These are phyloP conservation scores for Sicyos baderoa DNA, from an alignment of 306 rosid genomes.

Conservation along the genomic window DNA sequence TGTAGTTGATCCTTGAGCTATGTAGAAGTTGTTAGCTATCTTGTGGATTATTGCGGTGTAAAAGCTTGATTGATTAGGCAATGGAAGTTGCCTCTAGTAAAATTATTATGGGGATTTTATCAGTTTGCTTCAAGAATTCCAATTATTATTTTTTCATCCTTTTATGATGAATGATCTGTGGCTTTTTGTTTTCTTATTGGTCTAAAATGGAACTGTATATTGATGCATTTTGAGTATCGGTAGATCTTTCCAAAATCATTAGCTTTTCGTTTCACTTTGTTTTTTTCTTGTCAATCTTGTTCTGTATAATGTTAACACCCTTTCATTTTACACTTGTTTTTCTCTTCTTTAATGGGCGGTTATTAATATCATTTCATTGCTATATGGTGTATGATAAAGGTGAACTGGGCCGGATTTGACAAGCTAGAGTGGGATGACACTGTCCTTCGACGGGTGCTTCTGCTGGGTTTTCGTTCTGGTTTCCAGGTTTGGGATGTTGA, in stretches of 20 bases:
- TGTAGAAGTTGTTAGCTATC: background rate
- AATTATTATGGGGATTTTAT: background rate
- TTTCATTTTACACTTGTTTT: background rate
- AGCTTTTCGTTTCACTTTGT: background rate
- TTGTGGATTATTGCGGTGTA: background rate
- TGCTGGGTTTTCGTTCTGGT: slow-evolving; percentile 80
- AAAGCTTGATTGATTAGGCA: background rate
- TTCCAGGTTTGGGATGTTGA: slow-evolving; percentile 97
- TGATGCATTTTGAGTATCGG: background rate
- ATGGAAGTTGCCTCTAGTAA: background rate
- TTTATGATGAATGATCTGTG: background rate
- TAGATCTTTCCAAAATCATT: background rate
- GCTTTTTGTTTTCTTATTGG: background rate
- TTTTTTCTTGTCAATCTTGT: background rate
- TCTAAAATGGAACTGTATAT: background rate
- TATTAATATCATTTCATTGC: background rate
- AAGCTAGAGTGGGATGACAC: slow-evolving; percentile 65
- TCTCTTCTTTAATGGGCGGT: background rate
- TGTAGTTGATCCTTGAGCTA: background rate
- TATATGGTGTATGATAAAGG: slow-evolving; percentile 32
- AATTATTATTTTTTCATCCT: background rate
- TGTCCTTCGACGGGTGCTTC: slow-evolving; percentile 53
- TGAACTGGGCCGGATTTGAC: slow-evolving; percentile 72
- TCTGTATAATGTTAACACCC: background rate
- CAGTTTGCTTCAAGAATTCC: background rate